These are phyloP conservation scores for Leccinum obscurum DNA, from an alignment of 768 basidiomycete genomes.

Conservation along the genomic window DNA sequence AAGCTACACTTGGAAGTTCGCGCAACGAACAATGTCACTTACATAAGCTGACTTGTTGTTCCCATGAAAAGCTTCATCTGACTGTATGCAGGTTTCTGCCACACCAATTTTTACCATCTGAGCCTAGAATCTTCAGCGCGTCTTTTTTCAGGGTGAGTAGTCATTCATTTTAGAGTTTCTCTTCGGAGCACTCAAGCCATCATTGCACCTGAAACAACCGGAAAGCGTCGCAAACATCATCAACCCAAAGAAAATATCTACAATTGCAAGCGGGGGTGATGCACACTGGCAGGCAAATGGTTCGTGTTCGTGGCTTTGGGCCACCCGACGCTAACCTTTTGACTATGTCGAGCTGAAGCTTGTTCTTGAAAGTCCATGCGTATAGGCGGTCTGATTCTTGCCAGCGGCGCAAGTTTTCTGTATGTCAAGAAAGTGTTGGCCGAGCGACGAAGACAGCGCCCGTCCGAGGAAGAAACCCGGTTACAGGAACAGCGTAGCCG, in stretches of 20 bases:
- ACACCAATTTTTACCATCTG: conserved; percentile 8
- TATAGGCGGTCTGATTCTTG: conserved; percentile 30
- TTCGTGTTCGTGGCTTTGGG: conserved; percentile 8
- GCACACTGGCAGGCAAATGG: conserved; percentile 16
- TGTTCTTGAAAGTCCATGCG: conserved; percentile 20
- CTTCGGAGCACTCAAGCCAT: background rate
- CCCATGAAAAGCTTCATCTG: conserved; percentile 1
- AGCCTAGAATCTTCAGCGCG: background rate
- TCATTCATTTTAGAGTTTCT: background rate
- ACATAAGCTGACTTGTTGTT: background rate
- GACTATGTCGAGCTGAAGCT: background rate
- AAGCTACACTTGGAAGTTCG: background rate
- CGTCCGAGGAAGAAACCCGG: conserved; percentile 19
- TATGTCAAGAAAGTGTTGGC: conserved; percentile 32
- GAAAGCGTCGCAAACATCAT: background rate
- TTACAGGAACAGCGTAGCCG: conserved; percentile 9
- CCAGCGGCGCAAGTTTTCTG: conserved; percentile 31
- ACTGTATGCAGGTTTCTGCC: conserved; percentile 2
- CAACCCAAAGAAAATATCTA: background rate
- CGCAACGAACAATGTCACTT: background rate
- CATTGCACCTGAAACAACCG: conserved; percentile 1
- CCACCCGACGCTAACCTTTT: background rate
- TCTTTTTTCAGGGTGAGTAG: conserved; percentile 13
- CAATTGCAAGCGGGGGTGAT: conserved; percentile 8
- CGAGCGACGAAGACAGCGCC: conserved; percentile 25